Percentiles rank a stretch among this genome's conserved stretches.
These are phyloP conservation scores for Dothideomycetes sp. DNA, from an alignment of 2,329 filamentous ascomycete genomes.

Conservation along the genomic window DNA sequence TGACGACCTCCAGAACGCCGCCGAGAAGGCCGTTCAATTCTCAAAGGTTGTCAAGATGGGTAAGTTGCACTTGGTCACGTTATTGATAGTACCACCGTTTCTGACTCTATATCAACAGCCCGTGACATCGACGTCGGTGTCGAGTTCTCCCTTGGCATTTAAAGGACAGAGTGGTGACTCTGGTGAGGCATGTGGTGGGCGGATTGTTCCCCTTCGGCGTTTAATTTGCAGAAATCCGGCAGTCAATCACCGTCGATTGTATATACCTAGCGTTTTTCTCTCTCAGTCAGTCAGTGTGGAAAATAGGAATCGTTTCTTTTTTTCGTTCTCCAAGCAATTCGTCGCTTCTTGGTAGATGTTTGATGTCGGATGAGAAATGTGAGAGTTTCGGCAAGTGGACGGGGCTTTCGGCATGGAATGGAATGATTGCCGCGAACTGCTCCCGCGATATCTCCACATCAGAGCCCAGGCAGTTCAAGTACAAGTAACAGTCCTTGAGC, in stretches of 20 bases:
- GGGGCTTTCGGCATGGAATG: too few species aligned
- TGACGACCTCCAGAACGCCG: conserved; percentile 91
- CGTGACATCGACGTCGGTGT: conserved; percentile 96
- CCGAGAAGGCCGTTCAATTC: conserved; percentile 97
- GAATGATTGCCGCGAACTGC: conserved; percentile 10
- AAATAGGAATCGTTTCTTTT: conserved; percentile 10
- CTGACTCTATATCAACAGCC: conserved; percentile 41
- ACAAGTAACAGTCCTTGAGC: too few species aligned
- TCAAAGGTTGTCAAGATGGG: conserved; percentile 99
- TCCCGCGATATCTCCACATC: conserved; percentile 7
- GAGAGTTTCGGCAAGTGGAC: too few species aligned
- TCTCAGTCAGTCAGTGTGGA: conserved; percentile 10
- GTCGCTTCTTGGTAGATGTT: too few species aligned
- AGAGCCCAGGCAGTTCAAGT: conserved; percentile 7
- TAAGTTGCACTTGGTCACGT: conserved; percentile 38
- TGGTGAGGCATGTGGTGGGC: conserved; percentile 3
- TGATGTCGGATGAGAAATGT: too few species aligned
- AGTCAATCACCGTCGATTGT: conserved; percentile 14
- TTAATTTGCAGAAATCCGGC: conserved; percentile 9
- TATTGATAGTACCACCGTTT: conserved; percentile 16
- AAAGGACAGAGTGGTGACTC: conserved; percentile 25
- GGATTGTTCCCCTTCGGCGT: conserved; percentile 12
- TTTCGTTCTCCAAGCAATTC: conserved; percentile 3
- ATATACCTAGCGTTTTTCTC: conserved; percentile 14
- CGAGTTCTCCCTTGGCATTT: conserved; percentile 91